Conservation (phyloP, 2,329 filamentous ascomycete species). For the Fusarium xyrophilum region DNA sequence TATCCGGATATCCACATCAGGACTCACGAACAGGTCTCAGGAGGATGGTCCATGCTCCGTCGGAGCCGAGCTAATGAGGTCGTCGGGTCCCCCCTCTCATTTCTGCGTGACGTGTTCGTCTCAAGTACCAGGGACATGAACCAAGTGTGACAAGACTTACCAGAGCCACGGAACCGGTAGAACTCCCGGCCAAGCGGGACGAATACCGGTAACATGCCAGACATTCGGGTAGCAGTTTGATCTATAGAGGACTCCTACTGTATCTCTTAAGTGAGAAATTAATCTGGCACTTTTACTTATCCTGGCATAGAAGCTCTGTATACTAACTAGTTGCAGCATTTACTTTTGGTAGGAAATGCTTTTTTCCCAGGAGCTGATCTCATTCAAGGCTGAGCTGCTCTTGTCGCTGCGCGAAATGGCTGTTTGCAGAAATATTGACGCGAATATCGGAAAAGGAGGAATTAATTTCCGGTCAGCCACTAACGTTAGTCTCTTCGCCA, state of each 20-base stretch:
- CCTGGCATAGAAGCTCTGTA: not conserved
- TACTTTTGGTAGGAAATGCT: not conserved
- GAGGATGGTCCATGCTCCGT: not conserved
- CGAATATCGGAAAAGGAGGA: not conserved
- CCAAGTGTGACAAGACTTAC: not conserved
- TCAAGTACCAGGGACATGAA: not conserved
- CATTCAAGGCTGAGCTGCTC: not conserved
- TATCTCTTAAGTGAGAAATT: not conserved
- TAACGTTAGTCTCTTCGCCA: not conserved
- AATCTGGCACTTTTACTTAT: not conserved
- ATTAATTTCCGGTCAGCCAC: slow-evolving; percentile 2
- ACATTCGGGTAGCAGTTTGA: not conserved
- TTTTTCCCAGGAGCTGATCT: not conserved
- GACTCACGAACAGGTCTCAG: not conserved
- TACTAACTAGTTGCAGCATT: not conserved
- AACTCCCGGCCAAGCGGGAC: not conserved
- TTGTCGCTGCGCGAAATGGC: not conserved
- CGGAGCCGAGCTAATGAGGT: not conserved
- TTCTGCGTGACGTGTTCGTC: not conserved
- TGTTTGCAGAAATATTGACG: not conserved
- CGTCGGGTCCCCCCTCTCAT: not conserved
- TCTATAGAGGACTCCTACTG: not conserved
- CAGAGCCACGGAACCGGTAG: not conserved
- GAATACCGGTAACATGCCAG: not conserved
- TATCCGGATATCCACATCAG: not conserved